Conservation (phyloP, 345 rosid genomes). For the Aegle marmelos region DNA sequence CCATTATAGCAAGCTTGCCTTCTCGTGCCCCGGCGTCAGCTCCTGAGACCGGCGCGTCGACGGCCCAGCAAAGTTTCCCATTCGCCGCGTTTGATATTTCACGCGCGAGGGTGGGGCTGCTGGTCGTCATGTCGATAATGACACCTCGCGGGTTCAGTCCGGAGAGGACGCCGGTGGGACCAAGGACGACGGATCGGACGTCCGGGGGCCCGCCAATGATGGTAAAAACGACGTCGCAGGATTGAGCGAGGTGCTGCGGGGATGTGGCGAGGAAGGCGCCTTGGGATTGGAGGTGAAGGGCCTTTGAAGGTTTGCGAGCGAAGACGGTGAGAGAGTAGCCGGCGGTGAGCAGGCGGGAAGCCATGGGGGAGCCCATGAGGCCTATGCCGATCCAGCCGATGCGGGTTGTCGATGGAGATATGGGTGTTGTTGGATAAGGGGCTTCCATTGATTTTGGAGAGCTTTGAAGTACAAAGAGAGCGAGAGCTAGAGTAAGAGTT, state of each 20-base stretch:
- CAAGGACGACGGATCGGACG: slow-evolving; percentile 60
- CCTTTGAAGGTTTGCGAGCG: slow-evolving; percentile 62
- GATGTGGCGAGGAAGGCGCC: slow-evolving; percentile 56
- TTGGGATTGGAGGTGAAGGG: slow-evolving; percentile 45
- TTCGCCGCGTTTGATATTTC: slow-evolving; percentile 51
- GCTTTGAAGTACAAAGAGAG: too few relatives aligned
- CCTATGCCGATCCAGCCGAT: slow-evolving; percentile 91
- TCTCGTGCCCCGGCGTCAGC: slow-evolving; percentile 73
- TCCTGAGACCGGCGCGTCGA: slow-evolving; percentile 79
- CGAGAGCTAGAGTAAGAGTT: too few relatives aligned
- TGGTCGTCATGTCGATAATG: slow-evolving; percentile 65
- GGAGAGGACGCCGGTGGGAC: slow-evolving; percentile 46
- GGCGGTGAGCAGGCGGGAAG: slow-evolving; percentile 66
- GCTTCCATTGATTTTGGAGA: slow-evolving; percentile 40
- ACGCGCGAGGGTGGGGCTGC: slow-evolving; percentile 59
- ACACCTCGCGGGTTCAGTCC: slow-evolving; percentile 60
- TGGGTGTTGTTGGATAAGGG: slow-evolving; percentile 52
- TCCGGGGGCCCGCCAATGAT: slow-evolving; percentile 79
- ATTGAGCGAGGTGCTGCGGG: slow-evolving; percentile 45
- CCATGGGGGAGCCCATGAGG: slow-evolving; percentile 85
- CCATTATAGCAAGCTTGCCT: slow-evolving; percentile 59
- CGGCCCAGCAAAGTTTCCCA: slow-evolving; percentile 49
- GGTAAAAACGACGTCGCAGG: slow-evolving; percentile 67
- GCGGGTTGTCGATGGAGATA: slow-evolving; percentile 46
- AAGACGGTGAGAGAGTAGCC: slow-evolving; percentile 64